These are phyloP conservation scores for Starmera amethionina DNA, from an alignment of 805 yeast genomes.

Conservation along the genomic window DNA sequence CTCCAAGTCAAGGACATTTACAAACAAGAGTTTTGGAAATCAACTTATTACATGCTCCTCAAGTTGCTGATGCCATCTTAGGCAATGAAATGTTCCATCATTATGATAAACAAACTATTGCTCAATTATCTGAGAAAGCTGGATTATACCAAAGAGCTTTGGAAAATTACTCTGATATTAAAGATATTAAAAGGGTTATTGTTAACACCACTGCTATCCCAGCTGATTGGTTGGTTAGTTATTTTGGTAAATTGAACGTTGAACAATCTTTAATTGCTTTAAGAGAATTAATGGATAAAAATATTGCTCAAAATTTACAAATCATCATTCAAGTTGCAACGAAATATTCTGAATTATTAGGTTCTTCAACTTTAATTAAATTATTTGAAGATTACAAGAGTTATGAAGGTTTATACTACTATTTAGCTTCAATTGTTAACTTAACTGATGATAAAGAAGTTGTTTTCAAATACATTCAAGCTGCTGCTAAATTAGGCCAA, in stretches of 20 bases:
- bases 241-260: conserved; percentile 88
- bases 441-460: conserved; percentile 90
- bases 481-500: conserved; percentile 88
- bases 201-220: conserved; percentile 80
- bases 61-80: conserved; percentile 97
- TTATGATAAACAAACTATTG: conserved; percentile 89
- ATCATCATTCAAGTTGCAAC: conserved; percentile 94
- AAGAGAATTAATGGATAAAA: conserved; percentile 72
- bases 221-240: conserved; percentile 86
- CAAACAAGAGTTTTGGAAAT: conserved; percentile 93
- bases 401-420: conserved; percentile 89
- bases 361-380: conserved; percentile 75
- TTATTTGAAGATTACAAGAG: conserved; percentile 91
- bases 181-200: conserved; percentile 91
- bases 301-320: conserved; percentile 81
- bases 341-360: conserved; percentile 88
- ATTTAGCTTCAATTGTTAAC: conserved; percentile 87
- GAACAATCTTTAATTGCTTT: conserved; percentile 87
- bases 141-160: conserved; percentile 92
- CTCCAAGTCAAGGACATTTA: conserved; percentile 90
- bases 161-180: conserved; percentile 90
- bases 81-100: conserved; percentile 95
- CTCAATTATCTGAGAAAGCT: conserved; percentile 89
- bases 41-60: conserved; percentile 92
- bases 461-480: conserved; percentile 90